phyloP scores from a whole-genome alignment of 108 stramenopile species.

The Stephanodiscus triporus region DNA sequence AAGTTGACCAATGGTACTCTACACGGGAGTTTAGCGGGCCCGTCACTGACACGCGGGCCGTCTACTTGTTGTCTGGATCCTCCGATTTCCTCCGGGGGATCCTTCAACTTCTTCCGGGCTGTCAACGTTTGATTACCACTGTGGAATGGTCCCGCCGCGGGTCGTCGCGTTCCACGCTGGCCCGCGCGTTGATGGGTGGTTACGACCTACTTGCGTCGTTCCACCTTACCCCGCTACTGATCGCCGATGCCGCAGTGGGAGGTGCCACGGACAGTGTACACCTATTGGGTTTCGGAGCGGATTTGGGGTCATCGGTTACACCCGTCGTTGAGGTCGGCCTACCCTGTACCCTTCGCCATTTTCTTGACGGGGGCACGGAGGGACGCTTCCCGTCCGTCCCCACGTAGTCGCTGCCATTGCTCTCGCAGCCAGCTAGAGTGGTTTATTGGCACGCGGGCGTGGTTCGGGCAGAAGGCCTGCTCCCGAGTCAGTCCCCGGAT shows the following conservation, averaged over 20 bases:
- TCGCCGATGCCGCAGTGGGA: neutral
- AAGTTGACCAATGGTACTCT: neutral
- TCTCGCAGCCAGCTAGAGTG: neutral
- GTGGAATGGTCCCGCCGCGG: too few species aligned
- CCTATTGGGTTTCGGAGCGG: neutral
- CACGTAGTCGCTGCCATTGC: neutral
- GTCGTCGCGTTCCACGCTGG: neutral
- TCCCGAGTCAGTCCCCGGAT: neutral
- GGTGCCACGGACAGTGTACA: neutral
- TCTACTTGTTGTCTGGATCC: neutral
- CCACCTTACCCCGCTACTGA: neutral
- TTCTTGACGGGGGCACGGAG: neutral
- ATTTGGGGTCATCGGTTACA: neutral
- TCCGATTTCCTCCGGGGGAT: neutral
- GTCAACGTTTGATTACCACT: too few species aligned
- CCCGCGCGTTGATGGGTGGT: neutral
- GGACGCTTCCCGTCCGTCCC: neutral
- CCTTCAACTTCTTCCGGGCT: neutral
- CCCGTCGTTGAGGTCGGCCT: neutral
- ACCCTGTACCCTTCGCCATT: neutral
- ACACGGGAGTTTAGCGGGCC: neutral
- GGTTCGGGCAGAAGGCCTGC: neutral
- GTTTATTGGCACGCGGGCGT: neutral
- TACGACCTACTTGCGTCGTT: neutral
- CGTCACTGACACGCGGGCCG: neutral